Evolutionary conservation across 192 early-diverging fungal genomes (phyloP), one percentile per base, ranked within the genome.

Genomic region (Coemansia sp.): DNA sequence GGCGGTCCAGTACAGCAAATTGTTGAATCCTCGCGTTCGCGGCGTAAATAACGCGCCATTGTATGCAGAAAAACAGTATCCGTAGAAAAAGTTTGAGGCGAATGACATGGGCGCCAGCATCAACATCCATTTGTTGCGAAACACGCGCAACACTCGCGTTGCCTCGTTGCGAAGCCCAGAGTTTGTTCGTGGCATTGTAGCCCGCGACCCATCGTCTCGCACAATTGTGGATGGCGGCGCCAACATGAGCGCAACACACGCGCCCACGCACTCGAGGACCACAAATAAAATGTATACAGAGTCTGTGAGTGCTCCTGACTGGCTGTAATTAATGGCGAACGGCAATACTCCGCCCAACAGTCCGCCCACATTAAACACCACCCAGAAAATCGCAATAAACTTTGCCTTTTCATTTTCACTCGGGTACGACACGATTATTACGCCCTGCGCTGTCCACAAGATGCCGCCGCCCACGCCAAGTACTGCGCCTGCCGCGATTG

Each of bases 401-500:
- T 85, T 88, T 43, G 91, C 91, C 84, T 93, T 93, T 62, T 90
- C 82, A 9, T 78, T 56, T 66, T 93, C 93, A 16, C 69, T 71
- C 10, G 93, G 92, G 71, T 94, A 93, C 27, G 91, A 87, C 57
- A 92, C 84, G 87, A 92, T 90, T 54, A 94, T 86, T 61, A 87
- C 86, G 31, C 91, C 86, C 72, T 91, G 88, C 9, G 89, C 87
- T 3, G 90, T 85, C 80, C 80, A 82, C 31, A 82, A 58, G 66
- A 94, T 82, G 53, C 89, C 91, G 4, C 90, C 92, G 54, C 89
- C 89, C 21, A 91, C 55, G 60, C 92, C 93, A 48, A 94, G 82
- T 31, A 91, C 74, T 9, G 83, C 90, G 58, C 91, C 91, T 21
- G 91, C 74, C 43, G 76, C 55, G 41, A 93, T 87, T 2, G 87